Evolutionary conservation across 257 asterid genomes (phyloP).

Genomic region (Handroanthus guayacan): DNA sequence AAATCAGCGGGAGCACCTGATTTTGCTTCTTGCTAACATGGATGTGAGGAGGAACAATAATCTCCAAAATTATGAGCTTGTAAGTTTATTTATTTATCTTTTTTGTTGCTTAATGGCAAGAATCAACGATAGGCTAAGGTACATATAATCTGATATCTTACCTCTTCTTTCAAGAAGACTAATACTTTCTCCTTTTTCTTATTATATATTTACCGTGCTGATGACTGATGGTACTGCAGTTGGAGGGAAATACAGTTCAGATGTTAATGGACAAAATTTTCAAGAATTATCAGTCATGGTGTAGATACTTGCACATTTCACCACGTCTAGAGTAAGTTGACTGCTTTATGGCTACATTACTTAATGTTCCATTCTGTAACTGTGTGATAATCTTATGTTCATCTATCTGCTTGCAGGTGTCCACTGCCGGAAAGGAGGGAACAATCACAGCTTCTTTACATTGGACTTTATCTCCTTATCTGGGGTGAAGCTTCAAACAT

Average conservation of each 20-base stretch:
- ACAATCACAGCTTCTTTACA: conserved; percentile 92
- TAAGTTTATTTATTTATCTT: conserved; percentile 36
- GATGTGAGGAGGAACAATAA: conserved; percentile 78
- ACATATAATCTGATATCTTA: conserved; percentile 8
- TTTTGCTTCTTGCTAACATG: conserved; percentile 93
- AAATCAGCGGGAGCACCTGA: conserved; percentile 97
- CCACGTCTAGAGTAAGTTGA: conserved; percentile 77
- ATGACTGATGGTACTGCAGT: conserved; percentile 54
- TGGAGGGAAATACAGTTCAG: conserved; percentile 66
- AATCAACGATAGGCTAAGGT: conserved; percentile 13
- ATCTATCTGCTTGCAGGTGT: conserved; percentile 56
- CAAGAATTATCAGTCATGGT: conserved; percentile 92
- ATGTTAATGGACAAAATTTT: conserved; percentile 72
- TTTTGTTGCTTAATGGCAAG: conserved; percentile 30
- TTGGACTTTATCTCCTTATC: conserved; percentile 93
- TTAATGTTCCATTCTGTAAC: conserved; percentile 18
- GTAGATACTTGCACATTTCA: conserved; percentile 73
- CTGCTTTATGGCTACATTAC: conserved; percentile 30
- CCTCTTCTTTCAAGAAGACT: conserved; percentile 27
- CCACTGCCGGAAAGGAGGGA: conserved; percentile 66
- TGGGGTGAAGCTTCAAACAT: conserved; percentile 99
- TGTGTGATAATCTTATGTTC: conserved; percentile 11
- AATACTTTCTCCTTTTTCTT: conserved; percentile 21
- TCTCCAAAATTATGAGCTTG: conserved; percentile 61
- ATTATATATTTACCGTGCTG: conserved; percentile 22